phyloP scores from a whole-genome alignment of 73 alveolate species.

The Paramecium caudatum region DNA sequence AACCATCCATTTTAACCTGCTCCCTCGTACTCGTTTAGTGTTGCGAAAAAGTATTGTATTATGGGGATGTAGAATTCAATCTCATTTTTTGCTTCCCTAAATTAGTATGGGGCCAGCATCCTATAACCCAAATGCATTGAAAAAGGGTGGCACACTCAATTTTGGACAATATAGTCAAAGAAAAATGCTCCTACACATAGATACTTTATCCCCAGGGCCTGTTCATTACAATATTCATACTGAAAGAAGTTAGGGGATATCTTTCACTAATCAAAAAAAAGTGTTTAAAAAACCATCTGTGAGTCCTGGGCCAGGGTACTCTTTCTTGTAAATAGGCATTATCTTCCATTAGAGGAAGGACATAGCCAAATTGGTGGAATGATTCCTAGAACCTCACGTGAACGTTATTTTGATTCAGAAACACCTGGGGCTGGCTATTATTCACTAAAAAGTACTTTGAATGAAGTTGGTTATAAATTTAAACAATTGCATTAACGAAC shows the following conservation, averaged over 20 bases:
- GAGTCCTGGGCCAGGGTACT: conserved; percentile 58
- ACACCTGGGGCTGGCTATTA: conserved; percentile 42
- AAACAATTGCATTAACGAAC: background rate
- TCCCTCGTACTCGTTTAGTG: conserved; percentile 48
- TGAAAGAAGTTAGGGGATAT: conserved; percentile 14
- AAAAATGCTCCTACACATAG: background rate
- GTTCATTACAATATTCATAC: background rate
- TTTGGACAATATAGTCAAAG: conserved; percentile 50
- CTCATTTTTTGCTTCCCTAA: conserved; percentile 34
- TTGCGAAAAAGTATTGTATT: conserved; percentile 26
- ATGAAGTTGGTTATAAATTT: background rate
- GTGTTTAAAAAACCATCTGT: background rate
- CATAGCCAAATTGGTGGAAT: conserved; percentile 35
- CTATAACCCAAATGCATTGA: background rate
- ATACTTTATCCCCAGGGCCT: conserved; percentile 46
- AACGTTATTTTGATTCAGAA: background rate
- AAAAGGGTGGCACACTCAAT: background rate
- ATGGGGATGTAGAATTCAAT: background rate
- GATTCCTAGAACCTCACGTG: background rate
- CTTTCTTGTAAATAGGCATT: conserved; percentile 4
- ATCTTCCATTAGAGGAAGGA: background rate
- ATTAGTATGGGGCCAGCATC: conserved; percentile 52
- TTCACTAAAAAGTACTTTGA: background rate
- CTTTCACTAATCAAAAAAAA: conserved; percentile 12
- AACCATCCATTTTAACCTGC: conserved; percentile 42